Conservation (phyloP, 768 basidiomycete species). For the Gymnopilus junonius region DNA sequence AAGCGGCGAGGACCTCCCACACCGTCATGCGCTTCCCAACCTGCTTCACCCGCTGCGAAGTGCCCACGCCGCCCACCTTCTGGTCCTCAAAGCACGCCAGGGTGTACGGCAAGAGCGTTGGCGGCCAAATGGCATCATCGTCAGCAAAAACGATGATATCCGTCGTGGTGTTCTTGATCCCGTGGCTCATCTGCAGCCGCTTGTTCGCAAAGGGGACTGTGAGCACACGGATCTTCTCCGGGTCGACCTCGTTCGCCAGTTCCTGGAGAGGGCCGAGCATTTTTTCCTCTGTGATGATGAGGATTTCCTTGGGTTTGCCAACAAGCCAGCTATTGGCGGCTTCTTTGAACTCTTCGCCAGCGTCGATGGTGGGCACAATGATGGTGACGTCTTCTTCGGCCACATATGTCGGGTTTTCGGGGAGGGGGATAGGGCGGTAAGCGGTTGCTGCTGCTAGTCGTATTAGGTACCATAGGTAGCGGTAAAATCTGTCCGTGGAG, state of each 20-base stretch:
- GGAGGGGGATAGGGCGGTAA: constrained; percentile 89
- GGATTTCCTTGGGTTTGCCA: constrained; percentile 83
- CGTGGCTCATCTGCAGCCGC: constrained; percentile 92
- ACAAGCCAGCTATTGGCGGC: constrained; percentile 92
- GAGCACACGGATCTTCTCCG: constrained; percentile 80
- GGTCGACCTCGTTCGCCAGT: constrained; percentile 87
- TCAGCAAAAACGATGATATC: constrained; percentile 96
- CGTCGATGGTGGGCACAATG: constrained; percentile 95
- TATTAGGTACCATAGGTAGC: constrained; percentile 92
- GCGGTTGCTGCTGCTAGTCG: constrained; percentile 77
- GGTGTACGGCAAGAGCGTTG: constrained; percentile 85
- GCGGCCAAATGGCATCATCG: constrained; percentile 96
- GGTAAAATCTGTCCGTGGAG: constrained; percentile 70
- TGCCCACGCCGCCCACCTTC: constrained; percentile 91
- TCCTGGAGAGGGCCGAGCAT: constrained; percentile 90
- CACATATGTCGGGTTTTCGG: constrained; percentile 88
- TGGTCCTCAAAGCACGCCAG: constrained; percentile 96
- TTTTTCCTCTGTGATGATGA: constrained; percentile 80
- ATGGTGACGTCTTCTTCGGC: constrained; percentile 94
- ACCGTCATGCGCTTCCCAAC: constrained; percentile 82
- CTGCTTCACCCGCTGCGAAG: constrained; percentile 86
- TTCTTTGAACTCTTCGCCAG: constrained; percentile 94
- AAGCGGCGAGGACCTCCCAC: constrained; percentile 95
- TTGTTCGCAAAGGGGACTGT: constrained; percentile 95
- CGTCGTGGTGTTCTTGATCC: constrained; percentile 87